Evolutionary conservation across 129 eudicot genomes (phyloP), one percentile per base, ranked within the genome.

Genomic region (Flaveria linearis): DNA sequence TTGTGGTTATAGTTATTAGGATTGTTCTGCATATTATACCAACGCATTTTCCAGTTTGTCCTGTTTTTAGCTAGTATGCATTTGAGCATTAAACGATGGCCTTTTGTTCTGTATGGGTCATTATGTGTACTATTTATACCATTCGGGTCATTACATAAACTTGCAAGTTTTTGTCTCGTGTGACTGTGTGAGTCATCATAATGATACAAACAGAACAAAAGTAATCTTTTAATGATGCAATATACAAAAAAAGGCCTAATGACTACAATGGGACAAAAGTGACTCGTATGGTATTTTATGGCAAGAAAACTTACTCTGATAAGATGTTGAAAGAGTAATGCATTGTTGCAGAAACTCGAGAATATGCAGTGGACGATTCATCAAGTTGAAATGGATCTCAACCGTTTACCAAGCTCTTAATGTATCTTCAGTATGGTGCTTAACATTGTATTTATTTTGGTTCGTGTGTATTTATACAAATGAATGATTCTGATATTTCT

Each of bases 301-400:
- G 11, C 23, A 25, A 11, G 26, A 60, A 60, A 60, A 13, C 17
- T 20, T 49, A 11, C 47, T 17, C 9, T 65, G 18, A 65, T 79
- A 36, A 72, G 78, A 39, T 63, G 67, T 9, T 80, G 17, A 73
- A 78, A 69, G 17, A 15, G 20, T 73, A 3, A 25, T 33, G 22
- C 64, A 47, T 68, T 62, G 39, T 68, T 82, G 88, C 89, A 91
- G 99, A 89, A 94, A 85, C 82, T 94, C 79, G 97, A 94, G 65
- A 91, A 87, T 67, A 89, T 94, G 99, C 97, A 76, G 68, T 94
- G 99, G 99, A 94, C 99, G 13, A 94, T 94, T 74, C 90, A 84
- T 53, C 99, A 94, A 87, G 99, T 94, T 41, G 97, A 91, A 77
- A 91, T 91, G 97, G 99, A 94, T 84, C 84, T 94, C 77, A 89